A percentile compares a stretch with the other conserved stretches of the same genome.
phyloP scores from a whole-genome alignment of 495 filamentous ascomycete species.

The Chlorociboria aeruginascens region DNA sequence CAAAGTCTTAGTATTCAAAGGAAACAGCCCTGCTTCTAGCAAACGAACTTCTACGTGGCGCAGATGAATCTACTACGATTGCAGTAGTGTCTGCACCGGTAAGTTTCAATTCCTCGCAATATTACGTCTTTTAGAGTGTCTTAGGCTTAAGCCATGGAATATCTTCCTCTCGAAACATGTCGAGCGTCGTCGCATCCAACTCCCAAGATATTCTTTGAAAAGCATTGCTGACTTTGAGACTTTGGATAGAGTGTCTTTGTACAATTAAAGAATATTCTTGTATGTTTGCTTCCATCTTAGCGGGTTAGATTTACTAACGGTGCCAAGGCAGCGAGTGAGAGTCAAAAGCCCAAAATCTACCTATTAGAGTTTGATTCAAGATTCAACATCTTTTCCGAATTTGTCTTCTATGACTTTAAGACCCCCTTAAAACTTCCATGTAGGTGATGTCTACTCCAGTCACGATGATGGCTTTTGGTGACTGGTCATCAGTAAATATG shows the following conservation, averaged over 20 bases:
- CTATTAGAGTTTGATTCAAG: conserved; percentile 63
- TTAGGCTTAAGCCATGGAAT: too few species aligned
- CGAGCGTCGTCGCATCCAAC: too few species aligned
- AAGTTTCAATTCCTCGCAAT: too few species aligned
- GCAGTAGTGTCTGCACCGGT: conserved; percentile 58
- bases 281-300: conserved; percentile 20
- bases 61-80: conserved; percentile 39
- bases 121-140: too few species aligned
- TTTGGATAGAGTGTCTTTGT: conserved; percentile 48
- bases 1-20: conserved; percentile 47
- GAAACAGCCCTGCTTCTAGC: conserved; percentile 52
- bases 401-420: conserved; percentile 60
- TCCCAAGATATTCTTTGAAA: too few species aligned
- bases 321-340: conserved; percentile 19
- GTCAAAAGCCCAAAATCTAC: conserved; percentile 37
- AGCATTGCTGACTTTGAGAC: too few species aligned
- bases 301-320: conserved; percentile 15
- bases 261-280: conserved; percentile 54
- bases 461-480: too few species aligned
- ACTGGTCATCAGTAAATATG: conserved; percentile 27
- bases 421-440: conserved; percentile 50
- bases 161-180: too few species aligned
- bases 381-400: conserved; percentile 59
- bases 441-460: conserved; percentile 16
- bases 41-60: conserved; percentile 45